A percentile compares a stretch with the other conserved stretches of the same genome.
phyloP scores from a whole-genome alignment of 768 basidiomycete species.

The Mycena epipterygia region DNA sequence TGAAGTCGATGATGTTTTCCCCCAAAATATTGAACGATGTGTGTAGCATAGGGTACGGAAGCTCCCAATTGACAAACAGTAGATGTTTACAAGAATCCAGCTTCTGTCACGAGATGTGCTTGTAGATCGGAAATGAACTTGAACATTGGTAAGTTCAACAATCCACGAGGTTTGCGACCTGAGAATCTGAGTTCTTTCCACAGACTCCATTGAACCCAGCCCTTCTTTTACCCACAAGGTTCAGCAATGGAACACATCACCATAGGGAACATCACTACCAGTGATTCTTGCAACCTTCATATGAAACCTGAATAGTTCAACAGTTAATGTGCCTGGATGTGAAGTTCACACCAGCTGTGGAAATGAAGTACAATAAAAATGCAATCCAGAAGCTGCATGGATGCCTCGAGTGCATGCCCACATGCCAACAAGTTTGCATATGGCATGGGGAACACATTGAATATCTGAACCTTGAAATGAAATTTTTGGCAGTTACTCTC shows the following conservation, averaged over 20 bases:
- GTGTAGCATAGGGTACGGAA: slow-evolving; percentile 2
- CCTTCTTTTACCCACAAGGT: slow-evolving; percentile 2
- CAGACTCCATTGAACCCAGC: too few species aligned
- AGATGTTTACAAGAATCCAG: background rate
- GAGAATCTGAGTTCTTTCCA: too few species aligned
- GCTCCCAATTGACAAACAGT: slow-evolving; percentile 4
- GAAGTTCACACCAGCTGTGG: slow-evolving; percentile 8
- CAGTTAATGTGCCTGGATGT: slow-evolving; percentile 9
- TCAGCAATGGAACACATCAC: slow-evolving; percentile 4
- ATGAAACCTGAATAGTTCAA: slow-evolving; percentile 10
- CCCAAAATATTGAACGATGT: background rate
- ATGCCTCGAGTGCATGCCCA: slow-evolving; percentile 2
- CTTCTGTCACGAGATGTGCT: too few species aligned
- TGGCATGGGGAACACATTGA: background rate
- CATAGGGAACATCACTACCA: slow-evolving; percentile 4
- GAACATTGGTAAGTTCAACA: too few species aligned
- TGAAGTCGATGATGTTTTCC: too few species aligned
- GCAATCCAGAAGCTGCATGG: slow-evolving; percentile 1
- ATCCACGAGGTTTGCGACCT: background rate
- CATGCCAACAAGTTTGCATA: slow-evolving; percentile 1
- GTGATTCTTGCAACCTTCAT: slow-evolving; percentile 7
- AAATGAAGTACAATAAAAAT: slow-evolving; percentile 9
- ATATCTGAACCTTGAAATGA: slow-evolving; percentile 3
- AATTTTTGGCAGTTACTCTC: background rate
- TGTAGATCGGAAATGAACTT: too few species aligned